phyloP scores from a whole-genome alignment of 768 basidiomycete species.

The Suillus hirtellus region DNA sequence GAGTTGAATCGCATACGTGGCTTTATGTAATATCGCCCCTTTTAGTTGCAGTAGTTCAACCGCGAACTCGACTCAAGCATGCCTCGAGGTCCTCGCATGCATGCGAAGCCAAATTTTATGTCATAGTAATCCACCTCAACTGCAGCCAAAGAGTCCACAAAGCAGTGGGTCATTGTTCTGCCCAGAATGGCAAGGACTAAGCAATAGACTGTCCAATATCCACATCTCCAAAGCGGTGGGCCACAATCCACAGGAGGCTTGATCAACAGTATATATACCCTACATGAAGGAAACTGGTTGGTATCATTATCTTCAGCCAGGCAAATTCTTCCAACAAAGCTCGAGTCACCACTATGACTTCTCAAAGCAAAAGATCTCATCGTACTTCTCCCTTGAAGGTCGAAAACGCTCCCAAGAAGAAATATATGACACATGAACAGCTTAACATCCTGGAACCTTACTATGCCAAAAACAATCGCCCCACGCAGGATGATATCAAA shows the following conservation, averaged over 20 bases:
- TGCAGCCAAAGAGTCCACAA: neutral
- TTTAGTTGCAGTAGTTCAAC: neutral
- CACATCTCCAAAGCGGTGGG: neutral
- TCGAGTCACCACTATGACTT: neutral
- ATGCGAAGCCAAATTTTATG: neutral
- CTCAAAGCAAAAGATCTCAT: neutral
- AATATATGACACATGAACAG: slow-evolving; percentile 4
- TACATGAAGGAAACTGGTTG: neutral
- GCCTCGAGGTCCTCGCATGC: slow-evolving; percentile 1
- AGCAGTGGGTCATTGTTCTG: neutral
- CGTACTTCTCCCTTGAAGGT: neutral
- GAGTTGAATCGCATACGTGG: neutral
- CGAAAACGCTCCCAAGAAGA: neutral
- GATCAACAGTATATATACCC: neutral
- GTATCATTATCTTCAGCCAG: neutral
- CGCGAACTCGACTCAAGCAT: neutral
- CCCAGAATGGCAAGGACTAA: neutral
- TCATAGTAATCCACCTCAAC: too few species aligned
- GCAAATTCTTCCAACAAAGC: neutral
- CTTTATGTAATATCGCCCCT: neutral
- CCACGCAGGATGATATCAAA: neutral
- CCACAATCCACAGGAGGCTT: slow-evolving; percentile 2
- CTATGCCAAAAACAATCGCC: neutral
- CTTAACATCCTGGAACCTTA: neutral
- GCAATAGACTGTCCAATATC: neutral